These are phyloP conservation scores for Climacium dendroides DNA, from an alignment of 225 moss, liverwort and hornwort genomes.

Conservation along the genomic window DNA sequence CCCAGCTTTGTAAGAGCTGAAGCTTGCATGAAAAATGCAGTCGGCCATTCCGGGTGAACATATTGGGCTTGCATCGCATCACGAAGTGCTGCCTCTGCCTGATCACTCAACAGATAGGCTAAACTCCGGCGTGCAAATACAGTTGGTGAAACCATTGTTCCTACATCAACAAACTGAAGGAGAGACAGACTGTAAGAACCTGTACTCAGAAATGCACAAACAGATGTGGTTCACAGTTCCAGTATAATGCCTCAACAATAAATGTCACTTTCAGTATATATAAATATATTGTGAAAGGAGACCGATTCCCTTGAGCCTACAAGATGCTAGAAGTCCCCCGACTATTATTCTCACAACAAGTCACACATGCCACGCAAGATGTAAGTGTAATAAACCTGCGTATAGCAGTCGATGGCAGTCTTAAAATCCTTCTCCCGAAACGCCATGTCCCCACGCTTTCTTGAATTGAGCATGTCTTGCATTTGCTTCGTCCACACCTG, in stretches of 20 bases:
- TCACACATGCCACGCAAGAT: background rate
- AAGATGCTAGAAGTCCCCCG: background rate
- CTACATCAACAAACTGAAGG: constrained; percentile 88
- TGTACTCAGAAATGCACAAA: background rate
- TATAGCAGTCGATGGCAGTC: constrained; percentile 44
- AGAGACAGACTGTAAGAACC: background rate
- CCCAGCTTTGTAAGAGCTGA: constrained; percentile 77
- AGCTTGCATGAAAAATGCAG: constrained; percentile 95
- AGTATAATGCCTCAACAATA: background rate
- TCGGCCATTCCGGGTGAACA: constrained; percentile 90
- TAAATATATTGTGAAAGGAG: background rate
- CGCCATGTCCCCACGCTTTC: constrained; percentile 41
- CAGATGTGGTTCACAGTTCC: background rate
- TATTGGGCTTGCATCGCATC: constrained; percentile 98
- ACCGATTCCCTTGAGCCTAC: background rate
- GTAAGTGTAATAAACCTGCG: constrained; percentile 9
- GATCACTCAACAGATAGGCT: constrained; percentile 72
- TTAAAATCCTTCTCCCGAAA: constrained; percentile 42
- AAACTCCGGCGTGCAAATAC: constrained; percentile 82
- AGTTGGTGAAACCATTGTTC: constrained; percentile 88
- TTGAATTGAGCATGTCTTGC: constrained; percentile 42
- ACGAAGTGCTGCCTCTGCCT: constrained; percentile 82
- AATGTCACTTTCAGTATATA: too few species aligned
- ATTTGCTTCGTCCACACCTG: constrained; percentile 59
- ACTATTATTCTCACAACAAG: background rate